These are phyloP conservation scores for Leccinum laetum DNA, from an alignment of 1,284 basidiomycete species.

Conservation along the genomic window DNA sequence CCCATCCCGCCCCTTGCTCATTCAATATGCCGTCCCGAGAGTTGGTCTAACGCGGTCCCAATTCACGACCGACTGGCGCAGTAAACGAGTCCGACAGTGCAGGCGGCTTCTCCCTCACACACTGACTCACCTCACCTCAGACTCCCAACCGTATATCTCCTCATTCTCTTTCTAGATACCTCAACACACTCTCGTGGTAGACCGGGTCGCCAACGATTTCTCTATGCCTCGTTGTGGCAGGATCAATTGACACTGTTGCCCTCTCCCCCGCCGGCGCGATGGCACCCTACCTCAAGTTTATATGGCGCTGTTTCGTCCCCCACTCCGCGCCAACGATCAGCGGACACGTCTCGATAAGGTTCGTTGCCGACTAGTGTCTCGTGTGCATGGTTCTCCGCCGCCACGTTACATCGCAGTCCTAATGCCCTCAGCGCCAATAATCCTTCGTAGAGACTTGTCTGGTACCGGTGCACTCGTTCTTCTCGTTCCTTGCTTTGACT, in stretches of 20 bases:
- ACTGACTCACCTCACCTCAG: background rate
- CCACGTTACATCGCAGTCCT: constrained; percentile 38
- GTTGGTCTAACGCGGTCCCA: background rate
- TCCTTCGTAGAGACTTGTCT: constrained; percentile 51
- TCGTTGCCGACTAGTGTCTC: background rate
- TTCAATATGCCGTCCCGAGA: background rate
- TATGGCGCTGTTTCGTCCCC: constrained; percentile 49
- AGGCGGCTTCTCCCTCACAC: background rate
- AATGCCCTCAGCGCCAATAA: constrained; percentile 45
- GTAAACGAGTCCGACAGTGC: background rate
- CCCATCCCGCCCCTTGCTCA: background rate
- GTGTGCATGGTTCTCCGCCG: background rate
- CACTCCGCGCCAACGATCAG: constrained; percentile 39
- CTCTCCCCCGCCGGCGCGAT: constrained; percentile 26
- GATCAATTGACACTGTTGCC: constrained; percentile 21
- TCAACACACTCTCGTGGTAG: constrained; percentile 18
- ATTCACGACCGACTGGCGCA: background rate
- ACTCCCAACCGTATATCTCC: background rate
- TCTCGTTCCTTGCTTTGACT: background rate
- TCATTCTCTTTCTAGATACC: constrained; percentile 5
- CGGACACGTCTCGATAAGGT: constrained; percentile 45
- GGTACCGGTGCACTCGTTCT: constrained; percentile 56
- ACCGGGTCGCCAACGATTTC: constrained; percentile 26
- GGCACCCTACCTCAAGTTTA: constrained; percentile 41
- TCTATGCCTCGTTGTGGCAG: constrained; percentile 25